Evolutionary conservation across 2,329 filamentous ascomycete genomes (phyloP), one percentile per base, ranked within the genome.

Genomic region (Nothophaeocryptopus gaeumannii): DNA sequence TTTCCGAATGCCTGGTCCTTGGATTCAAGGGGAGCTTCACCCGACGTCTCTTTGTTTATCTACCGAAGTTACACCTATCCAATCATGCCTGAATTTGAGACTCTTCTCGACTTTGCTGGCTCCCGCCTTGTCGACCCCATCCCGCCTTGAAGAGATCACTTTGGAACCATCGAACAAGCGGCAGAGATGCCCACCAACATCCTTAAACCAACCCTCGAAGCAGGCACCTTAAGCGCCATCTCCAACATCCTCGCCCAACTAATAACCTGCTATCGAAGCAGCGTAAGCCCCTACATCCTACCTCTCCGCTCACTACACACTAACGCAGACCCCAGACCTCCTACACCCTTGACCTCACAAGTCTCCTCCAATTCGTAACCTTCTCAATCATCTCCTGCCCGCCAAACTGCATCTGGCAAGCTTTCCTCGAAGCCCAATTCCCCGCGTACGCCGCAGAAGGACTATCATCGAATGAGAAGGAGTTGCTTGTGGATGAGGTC

Each of bases 351-450:
- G 81, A 90, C 69, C 78, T 78, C 70, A 71, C 79, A 5, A 82
- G 86, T 3, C 76, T 95, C 37, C 72, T 90, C 59, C 87, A 90
- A 66, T 96, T 95, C 70, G 72, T 88, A 44, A 64, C 89, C 45
- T 95, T 85, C 74, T 81, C 84, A 57, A 65, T 88, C 31, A 65
- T 95, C 51, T 85, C 79, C 68, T 86, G 84, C 35, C 89, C 90
- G 2, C 87, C 87, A 38, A 96, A 96, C 71, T 88, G 89, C 65
- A 66, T 88, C 61, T 96, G 89, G 90, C 90, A 95, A 76, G 78
- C 82, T 35, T 88, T 80, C 64, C 78, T 96, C 45, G 90, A 96
- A 70, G 73, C 78, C 5, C 71, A 75, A 3, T 95, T 89, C 64
- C 90, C 90, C 0, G 84, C 85, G 0, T 79, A 81, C 59, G 77